These are phyloP conservation scores for Colletotrichum sp. DNA, from an alignment of 2,329 filamentous ascomycete species.

Conservation along the genomic window DNA sequence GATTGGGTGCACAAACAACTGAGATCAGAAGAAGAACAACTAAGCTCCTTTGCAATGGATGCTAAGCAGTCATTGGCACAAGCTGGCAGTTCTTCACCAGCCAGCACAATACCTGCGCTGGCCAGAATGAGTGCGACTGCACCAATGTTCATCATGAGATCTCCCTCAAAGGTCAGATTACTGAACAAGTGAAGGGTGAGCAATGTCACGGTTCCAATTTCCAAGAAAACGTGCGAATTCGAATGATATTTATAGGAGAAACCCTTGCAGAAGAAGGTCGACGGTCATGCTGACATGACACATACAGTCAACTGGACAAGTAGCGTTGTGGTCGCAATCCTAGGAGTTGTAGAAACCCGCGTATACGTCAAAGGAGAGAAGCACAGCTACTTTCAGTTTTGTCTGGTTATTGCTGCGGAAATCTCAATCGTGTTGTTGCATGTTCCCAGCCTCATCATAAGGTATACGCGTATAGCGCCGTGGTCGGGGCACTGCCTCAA, in stretches of 20 bases:
- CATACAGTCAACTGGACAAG: background rate
- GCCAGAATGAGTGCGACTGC: background rate
- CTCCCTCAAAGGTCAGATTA: background rate
- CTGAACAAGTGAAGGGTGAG: background rate
- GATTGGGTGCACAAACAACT: background rate
- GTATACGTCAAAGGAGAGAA: background rate
- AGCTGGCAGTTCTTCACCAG: background rate
- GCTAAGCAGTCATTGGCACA: background rate
- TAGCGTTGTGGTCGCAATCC: background rate
- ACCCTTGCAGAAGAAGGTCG: background rate
- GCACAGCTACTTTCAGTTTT: accelerated
- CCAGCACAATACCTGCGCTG: background rate
- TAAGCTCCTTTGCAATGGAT: background rate
- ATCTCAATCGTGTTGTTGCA: background rate
- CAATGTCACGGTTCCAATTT: accelerated
- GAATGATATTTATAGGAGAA: background rate
- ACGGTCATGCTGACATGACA: background rate
- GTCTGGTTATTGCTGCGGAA: background rate
- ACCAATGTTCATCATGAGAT: background rate
- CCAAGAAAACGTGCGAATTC: background rate
- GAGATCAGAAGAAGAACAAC: background rate
- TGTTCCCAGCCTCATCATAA: background rate
- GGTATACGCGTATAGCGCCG: background rate
- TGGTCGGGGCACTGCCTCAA: background rate
- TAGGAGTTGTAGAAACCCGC: accelerated